A percentile compares a stretch with the other conserved stretches of the same genome.
Conservation (phyloP, 1,139 yeast genomes). For the Saccharomyces hybrid region DNA sequence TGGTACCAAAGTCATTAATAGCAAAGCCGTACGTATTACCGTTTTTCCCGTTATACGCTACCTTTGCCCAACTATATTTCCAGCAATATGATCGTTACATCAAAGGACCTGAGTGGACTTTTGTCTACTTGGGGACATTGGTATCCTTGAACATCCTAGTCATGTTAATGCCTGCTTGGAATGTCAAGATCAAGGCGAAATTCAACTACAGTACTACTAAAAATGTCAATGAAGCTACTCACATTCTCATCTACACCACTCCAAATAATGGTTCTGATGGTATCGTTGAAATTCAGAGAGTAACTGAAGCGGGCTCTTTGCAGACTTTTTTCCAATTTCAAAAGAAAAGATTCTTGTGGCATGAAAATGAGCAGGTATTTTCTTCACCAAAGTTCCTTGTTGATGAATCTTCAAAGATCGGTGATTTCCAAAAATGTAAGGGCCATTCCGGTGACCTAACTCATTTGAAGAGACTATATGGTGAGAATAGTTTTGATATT, state of each 20-base stretch:
- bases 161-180: constrained; percentile 96
- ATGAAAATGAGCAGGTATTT: constrained; percentile 48
- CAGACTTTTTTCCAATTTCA: constrained; percentile 80
- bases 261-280: constrained; percentile 84
- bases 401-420: constrained; percentile 56
- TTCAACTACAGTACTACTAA: constrained; percentile 60
- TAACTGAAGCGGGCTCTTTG: constrained; percentile 51
- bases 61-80: constrained; percentile 58
- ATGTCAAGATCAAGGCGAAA: constrained; percentile 57
- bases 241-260: constrained; percentile 71
- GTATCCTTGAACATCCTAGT: constrained; percentile 66
- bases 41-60: constrained; percentile 70
- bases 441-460: constrained; percentile 62
- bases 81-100: constrained; percentile 73
- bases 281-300: constrained; percentile 58
- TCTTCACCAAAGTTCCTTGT: constrained; percentile 76
- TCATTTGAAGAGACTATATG: constrained; percentile 56
- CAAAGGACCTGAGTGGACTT: constrained; percentile 74
- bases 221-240: constrained; percentile 54
- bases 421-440: constrained; percentile 49
- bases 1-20: constrained; percentile 57
- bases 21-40: constrained; percentile 82
- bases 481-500: constrained; percentile 82
- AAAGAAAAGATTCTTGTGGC: constrained; percentile 80
- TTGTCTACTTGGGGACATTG: constrained; percentile 71